Conservation (phyloP, 352 stramenopile genomes). For the Pythium oligandrum region DNA sequence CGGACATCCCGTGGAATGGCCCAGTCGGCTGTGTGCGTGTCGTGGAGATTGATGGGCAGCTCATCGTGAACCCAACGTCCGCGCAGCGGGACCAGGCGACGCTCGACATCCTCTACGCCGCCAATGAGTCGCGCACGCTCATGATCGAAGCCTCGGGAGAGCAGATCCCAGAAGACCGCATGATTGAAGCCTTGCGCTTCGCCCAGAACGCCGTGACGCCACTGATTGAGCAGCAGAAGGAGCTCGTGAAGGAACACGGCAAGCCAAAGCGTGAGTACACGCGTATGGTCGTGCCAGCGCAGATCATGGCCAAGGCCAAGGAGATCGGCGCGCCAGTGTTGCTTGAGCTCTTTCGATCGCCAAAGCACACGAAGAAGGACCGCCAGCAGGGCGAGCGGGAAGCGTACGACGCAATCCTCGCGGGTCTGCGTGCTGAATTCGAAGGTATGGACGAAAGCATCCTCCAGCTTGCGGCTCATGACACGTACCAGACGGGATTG, state of each 20-base stretch:
- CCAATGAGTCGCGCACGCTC: slow-evolving; percentile 61
- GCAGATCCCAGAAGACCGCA: slow-evolving; percentile 63
- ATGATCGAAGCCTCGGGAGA: slow-evolving; percentile 89
- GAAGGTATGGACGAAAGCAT: slow-evolving; percentile 33
- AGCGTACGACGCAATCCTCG: slow-evolving; percentile 68
- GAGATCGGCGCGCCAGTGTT: slow-evolving; percentile 35
- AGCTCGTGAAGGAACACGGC: slow-evolving; percentile 41
- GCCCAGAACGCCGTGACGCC: slow-evolving; percentile 57
- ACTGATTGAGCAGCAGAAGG: slow-evolving; percentile 58
- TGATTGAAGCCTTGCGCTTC: slow-evolving; percentile 73
- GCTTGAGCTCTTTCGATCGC: slow-evolving; percentile 28
- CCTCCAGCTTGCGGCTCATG: slow-evolving; percentile 67
- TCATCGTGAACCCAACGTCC: slow-evolving; percentile 91
- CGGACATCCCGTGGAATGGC: slow-evolving; percentile 87
- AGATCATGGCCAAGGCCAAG: slow-evolving; percentile 52
- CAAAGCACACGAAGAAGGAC: slow-evolving; percentile 43
- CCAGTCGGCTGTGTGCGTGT: slow-evolving; percentile 89
- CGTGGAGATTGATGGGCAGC: slow-evolving; percentile 71
- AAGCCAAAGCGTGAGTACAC: slow-evolving; percentile 70
- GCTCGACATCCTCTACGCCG: slow-evolving; percentile 85
- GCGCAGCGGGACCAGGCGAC: slow-evolving; percentile 63
- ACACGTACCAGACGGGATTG: slow-evolving; percentile 72
- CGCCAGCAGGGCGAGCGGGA: slow-evolving; percentile 66
- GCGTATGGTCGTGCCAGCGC: slow-evolving; percentile 33
- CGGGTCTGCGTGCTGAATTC: slow-evolving; percentile 50